Evolutionary conservation across 129 eudicot species (phyloP).

Genomic region (Ambrosia artemisiifolia): DNA sequence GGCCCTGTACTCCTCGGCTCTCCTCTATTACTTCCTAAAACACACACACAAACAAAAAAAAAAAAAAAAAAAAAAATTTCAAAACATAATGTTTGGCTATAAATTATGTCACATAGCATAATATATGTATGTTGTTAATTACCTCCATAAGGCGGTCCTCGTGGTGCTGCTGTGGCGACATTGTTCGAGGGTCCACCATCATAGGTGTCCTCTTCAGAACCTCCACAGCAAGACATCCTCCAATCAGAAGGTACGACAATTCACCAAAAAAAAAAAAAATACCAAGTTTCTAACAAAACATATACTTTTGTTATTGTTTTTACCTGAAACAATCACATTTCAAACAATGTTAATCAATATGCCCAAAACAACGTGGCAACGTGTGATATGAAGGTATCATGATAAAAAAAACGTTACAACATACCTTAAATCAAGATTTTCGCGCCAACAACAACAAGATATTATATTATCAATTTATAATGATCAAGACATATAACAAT

Average conservation of each 20-base stretch:
- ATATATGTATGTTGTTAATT: constrained; percentile 20
- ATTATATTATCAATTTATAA: too few species aligned
- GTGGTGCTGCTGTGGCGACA: constrained; percentile 55
- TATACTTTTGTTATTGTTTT: constrained; percentile 9
- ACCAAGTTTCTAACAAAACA: constrained; percentile 22
- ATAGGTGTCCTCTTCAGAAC: constrained; percentile 66
- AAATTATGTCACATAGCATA: background rate
- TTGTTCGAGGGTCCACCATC: constrained; percentile 61
- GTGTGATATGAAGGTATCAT: constrained; percentile 2
- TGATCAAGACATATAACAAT: background rate
- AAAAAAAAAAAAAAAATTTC: background rate
- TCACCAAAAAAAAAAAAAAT: constrained; percentile 10
- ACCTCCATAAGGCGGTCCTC: constrained; percentile 43
- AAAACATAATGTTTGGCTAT: background rate
- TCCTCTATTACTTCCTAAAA: constrained; percentile 67
- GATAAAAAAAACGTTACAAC: background rate
- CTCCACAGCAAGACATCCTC: constrained; percentile 92
- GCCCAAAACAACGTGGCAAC: background rate
- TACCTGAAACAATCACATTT: constrained; percentile 17
- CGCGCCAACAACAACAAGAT: background rate
- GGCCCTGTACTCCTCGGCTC: constrained; percentile 60
- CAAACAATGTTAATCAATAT: constrained; percentile 1
- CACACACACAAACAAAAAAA: too few species aligned
- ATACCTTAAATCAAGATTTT: constrained; percentile 27
- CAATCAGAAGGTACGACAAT: constrained; percentile 23